Conservation (phyloP, 257 asterid genomes). For the Ilex aquifolium region DNA sequence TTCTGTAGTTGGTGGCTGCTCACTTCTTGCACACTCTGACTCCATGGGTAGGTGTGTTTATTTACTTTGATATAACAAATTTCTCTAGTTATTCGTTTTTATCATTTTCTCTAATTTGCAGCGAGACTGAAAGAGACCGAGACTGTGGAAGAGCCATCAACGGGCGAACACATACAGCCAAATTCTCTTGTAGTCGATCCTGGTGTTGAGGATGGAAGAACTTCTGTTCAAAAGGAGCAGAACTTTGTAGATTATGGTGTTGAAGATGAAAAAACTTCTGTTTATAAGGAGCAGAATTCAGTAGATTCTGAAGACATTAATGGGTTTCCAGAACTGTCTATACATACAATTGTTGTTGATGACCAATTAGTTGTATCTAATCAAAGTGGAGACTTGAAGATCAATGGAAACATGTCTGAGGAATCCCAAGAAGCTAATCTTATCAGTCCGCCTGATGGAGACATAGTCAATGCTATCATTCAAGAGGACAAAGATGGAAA, state of each 20-base stretch:
- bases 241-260: too few relatives aligned
- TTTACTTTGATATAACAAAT: not conserved
- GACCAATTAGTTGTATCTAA: constrained; percentile 13
- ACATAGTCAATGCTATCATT: too few relatives aligned
- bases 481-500: not conserved
- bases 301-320: constrained; percentile 5
- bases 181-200: constrained; percentile 10
- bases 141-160: constrained; percentile 2
- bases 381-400: not conserved
- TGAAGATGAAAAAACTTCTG: too few relatives aligned
- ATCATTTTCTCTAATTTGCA: constrained; percentile 5
- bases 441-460: constrained; percentile 14
- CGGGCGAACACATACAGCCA: constrained; percentile 1
- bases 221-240: constrained; percentile 5
- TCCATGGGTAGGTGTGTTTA: constrained; percentile 23
- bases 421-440: constrained; percentile 18
- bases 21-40: constrained; percentile 16
- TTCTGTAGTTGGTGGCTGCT: constrained; percentile 4
- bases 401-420: not conserved
- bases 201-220: constrained; percentile 2
- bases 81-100: not conserved
- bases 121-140: constrained; percentile 20
- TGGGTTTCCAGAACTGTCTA: not conserved
- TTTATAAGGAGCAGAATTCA: constrained; percentile 4
- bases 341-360: not conserved